Evolutionary conservation across 1,139 yeast species (phyloP), one percentile per base, ranked within the genome.

Genomic region (Kodamaea fungicola): DNA sequence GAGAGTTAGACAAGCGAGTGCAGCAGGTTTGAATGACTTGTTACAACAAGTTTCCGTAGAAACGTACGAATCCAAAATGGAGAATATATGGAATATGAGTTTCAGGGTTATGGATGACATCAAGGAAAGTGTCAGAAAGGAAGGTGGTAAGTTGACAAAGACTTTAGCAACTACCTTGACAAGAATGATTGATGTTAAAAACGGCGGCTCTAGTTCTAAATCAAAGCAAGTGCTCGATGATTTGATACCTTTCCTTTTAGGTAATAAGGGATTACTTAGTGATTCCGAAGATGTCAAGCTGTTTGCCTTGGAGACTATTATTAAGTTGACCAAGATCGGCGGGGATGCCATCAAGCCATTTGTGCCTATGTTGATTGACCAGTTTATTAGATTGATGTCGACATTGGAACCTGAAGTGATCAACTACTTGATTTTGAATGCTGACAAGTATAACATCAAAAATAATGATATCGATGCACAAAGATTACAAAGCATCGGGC

Each of bases 101-200:
- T 90, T 92, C 64, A 74, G 98, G 52, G 78, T 79, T 0, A 78
- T 90, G 76, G 98, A 92, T 61, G 98, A 92, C 62, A 88, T 92
- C 42, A 92, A 92, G 55, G 97, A 88, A 34, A 86, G 95, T 62
- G 97, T 92, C 4, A 72, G 97, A 34, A 77, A 77, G 40, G 95
- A 88, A 38, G 97, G 95, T 8, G 62, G 73, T 35, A 76, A 72
- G 32, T 66, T 92, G 25, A 80, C 96, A 0, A 76, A 81, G 45
- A 71, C 76, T 6, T 66, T 92, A 29, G 80, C 95, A 0, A 74
- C 80, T 9, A 69, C 78, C 3, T 66, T 90, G 47, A 77, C 82
- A 2, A 71, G 80, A 33, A 72, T 76, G 28, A 73, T 84, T 12
- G 80, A 74, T 28, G 62, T 52, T 6, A 54, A 54, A 31, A 50